Percentiles rank a stretch among this genome's conserved stretches.
These are phyloP conservation scores for Serendipita sp. DNA, from an alignment of 768 basidiomycete species.

Conservation along the genomic window DNA sequence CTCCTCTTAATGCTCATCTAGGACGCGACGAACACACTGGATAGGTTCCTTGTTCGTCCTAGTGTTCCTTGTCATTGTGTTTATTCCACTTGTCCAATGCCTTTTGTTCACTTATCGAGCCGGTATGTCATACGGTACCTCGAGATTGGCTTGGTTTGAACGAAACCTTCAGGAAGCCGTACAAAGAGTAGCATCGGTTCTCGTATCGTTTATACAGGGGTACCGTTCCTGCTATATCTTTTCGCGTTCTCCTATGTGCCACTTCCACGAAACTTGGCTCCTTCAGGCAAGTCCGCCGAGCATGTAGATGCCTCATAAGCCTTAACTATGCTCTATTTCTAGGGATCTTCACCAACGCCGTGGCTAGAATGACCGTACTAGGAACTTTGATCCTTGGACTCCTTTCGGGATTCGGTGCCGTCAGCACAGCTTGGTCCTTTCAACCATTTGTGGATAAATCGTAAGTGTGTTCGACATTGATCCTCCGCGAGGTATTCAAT, in stretches of 20 bases:
- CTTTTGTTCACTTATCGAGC: slow-evolving; percentile 16
- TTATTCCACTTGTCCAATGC: slow-evolving; percentile 19
- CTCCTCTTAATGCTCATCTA: slow-evolving; percentile 17
- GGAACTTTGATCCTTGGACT: slow-evolving; percentile 67
- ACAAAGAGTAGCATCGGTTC: neutral
- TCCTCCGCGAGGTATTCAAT: no score
- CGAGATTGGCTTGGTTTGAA: neutral
- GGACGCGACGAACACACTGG: slow-evolving; percentile 55
- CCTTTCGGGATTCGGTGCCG: slow-evolving; percentile 65
- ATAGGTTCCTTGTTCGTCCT: slow-evolving; percentile 45
- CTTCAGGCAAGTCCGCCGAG: slow-evolving; percentile 11
- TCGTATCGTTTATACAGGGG: slow-evolving; percentile 25
- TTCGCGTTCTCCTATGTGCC: slow-evolving; percentile 51
- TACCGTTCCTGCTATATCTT: slow-evolving; percentile 40
- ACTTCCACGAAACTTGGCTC: slow-evolving; percentile 29
- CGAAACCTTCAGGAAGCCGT: no score
- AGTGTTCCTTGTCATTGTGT: slow-evolving; percentile 24
- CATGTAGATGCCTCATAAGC: no score
- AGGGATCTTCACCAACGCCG: slow-evolving; percentile 31
- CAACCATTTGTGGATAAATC: neutral
- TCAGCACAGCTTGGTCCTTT: slow-evolving; percentile 49
- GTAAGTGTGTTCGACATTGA: neutral
- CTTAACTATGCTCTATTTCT: slow-evolving; percentile 15
- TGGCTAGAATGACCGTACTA: slow-evolving; percentile 53
- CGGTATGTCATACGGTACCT: neutral